These are phyloP conservation scores for Trichoderma gamsii DNA, from an alignment of 495 filamentous ascomycete species.

Conservation along the genomic window DNA sequence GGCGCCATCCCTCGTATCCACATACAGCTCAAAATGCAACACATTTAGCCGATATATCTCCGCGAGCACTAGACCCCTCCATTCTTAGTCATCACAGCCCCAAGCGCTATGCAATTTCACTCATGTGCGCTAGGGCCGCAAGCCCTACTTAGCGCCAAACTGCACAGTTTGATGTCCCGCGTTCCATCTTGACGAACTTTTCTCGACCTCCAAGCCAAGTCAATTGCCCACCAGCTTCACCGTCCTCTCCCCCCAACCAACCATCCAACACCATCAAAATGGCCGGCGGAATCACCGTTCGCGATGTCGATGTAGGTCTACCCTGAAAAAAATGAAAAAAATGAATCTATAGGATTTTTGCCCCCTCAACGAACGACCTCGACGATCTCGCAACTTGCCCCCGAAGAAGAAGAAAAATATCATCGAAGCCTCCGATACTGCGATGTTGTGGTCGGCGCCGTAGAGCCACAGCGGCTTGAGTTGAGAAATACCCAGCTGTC, in stretches of 20 bases:
- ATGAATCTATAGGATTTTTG: constrained; percentile 16
- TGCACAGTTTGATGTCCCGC: background rate
- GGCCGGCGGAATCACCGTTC: constrained; percentile 75
- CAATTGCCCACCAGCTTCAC: constrained; percentile 14
- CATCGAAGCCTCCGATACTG: background rate
- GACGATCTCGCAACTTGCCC: constrained; percentile 26
- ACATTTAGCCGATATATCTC: constrained; percentile 2
- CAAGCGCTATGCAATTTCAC: background rate
- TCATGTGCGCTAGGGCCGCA: constrained; percentile 4
- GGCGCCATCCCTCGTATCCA: background rate
- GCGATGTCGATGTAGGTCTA: constrained; percentile 81
- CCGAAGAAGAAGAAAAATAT: constrained; percentile 19
- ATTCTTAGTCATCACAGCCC: background rate
- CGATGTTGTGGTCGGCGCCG: constrained; percentile 3
- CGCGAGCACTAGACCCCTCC: background rate
- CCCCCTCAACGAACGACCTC: constrained; percentile 22
- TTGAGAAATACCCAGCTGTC: constrained; percentile 10
- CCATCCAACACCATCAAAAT: constrained; percentile 57
- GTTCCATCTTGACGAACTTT: background rate
- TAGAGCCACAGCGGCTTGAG: background rate
- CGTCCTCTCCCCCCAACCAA: constrained; percentile 4
- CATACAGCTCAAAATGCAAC: background rate
- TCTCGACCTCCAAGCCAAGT: constrained; percentile 12
- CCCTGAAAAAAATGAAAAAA: constrained; percentile 18
- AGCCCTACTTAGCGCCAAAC: background rate